Evolutionary conservation across 2,329 filamentous ascomycete species (phyloP).

Genomic region (Trichothecium sympodiale): DNA sequence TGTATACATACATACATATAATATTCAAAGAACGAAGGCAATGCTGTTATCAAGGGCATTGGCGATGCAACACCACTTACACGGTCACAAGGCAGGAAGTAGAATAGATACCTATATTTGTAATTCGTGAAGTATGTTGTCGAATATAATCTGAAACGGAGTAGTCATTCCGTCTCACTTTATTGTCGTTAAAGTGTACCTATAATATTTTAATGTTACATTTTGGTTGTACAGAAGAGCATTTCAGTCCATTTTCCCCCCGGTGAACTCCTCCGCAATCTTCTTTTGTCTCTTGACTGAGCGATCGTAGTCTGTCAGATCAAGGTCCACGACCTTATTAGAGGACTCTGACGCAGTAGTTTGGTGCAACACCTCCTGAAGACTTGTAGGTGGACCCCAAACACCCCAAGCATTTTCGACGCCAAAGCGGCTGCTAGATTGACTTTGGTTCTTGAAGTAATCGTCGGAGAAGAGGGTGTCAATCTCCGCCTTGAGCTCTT

Average conservation of each 20-base stretch:
- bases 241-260: conserved; percentile 40
- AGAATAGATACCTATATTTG: no score
- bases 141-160: no score
- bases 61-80: no score
- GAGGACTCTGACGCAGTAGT: conserved; percentile 20
- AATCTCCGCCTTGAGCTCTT: conserved; percentile 62
- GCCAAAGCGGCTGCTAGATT: conserved; percentile 17
- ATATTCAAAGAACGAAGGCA: no score
- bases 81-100: no score
- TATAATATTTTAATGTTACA: not conserved
- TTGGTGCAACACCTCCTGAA: conserved; percentile 30
- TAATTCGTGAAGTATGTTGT: no score
- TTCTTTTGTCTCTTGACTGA: conserved; percentile 41
- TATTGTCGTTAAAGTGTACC: no score
- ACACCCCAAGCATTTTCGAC: conserved; percentile 43
- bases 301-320: conserved; percentile 27
- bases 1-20: no score
- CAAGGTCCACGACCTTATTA: conserved; percentile 23
- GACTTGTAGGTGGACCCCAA: conserved; percentile 31
- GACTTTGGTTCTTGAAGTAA: conserved; percentile 30
- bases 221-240: not conserved
- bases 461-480: conserved; percentile 65
- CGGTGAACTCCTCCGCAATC: conserved; percentile 48
- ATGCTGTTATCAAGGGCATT: no score
- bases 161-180: no score